These are phyloP conservation scores for Orbilia oligospora DNA, from an alignment of 2,329 filamentous ascomycete species.

Conservation along the genomic window DNA sequence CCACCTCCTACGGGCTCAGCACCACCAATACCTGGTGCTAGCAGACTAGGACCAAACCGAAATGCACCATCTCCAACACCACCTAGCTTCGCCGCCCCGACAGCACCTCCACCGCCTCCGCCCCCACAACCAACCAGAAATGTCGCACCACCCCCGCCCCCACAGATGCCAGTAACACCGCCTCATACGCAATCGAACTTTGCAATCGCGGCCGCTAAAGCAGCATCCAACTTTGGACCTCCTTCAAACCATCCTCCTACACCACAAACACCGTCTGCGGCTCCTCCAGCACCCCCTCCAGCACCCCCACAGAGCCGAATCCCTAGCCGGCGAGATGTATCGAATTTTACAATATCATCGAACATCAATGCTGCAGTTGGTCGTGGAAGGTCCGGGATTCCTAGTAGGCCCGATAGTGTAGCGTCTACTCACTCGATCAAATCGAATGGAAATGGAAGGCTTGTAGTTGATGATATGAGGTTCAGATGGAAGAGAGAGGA, in stretches of 20 bases:
- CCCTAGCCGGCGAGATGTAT: slow-evolving; percentile 65
- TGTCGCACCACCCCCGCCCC: slow-evolving; percentile 67
- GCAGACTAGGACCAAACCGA: slow-evolving; percentile 75
- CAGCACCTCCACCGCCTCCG: slow-evolving; percentile 66
- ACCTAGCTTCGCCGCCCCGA: slow-evolving; percentile 67
- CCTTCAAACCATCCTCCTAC: slow-evolving; percentile 61
- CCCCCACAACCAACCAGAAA: slow-evolving; percentile 69
- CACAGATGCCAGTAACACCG: slow-evolving; percentile 65
- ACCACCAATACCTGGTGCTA: slow-evolving; percentile 69
- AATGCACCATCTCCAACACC: slow-evolving; percentile 66
- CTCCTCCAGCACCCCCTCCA: slow-evolving; percentile 66
- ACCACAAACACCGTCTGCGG: slow-evolving; percentile 56
- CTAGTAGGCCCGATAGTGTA: slow-evolving; percentile 51
- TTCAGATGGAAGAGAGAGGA: slow-evolving; percentile 90
- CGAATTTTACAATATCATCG: slow-evolving; percentile 63
- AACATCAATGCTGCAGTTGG: slow-evolving; percentile 61
- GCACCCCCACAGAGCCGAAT: slow-evolving; percentile 67
- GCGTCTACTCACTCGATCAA: slow-evolving; percentile 42
- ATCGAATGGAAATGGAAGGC: slow-evolving; percentile 66
- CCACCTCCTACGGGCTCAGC: slow-evolving; percentile 75
- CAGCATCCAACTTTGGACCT: slow-evolving; percentile 66
- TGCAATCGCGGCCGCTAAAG: slow-evolving; percentile 66
- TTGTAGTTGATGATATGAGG: slow-evolving; percentile 80
- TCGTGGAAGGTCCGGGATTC: slow-evolving; percentile 46
- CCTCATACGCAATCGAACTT: slow-evolving; percentile 62